Evolutionary conservation across 257 asterid species (phyloP).

Genomic region (Gentiana straminea): DNA sequence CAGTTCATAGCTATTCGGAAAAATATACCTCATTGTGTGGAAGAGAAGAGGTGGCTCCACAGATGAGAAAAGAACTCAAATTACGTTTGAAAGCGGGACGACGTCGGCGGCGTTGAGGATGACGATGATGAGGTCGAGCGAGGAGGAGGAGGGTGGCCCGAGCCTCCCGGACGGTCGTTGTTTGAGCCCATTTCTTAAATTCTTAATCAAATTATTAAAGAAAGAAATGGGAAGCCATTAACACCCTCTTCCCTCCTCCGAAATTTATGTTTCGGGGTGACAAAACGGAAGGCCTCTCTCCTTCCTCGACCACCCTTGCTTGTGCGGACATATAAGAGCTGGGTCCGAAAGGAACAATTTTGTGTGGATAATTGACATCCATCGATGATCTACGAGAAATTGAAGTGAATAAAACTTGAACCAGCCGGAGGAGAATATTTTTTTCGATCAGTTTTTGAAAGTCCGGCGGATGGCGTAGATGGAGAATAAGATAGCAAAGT

Average conservation of each 20-base stretch:
- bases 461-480: slow-evolving; percentile 17
- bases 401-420: slow-evolving; percentile 86
- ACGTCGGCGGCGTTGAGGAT: background rate
- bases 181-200: slow-evolving; percentile 19
- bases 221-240: background rate
- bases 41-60: slow-evolving; percentile 21
- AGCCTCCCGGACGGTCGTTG: slow-evolving; percentile 17
- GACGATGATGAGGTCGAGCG: background rate
- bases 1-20: too few relatives aligned
- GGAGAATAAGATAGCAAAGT: too few relatives aligned
- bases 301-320: slow-evolving; percentile 80
- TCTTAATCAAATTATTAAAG: background rate
- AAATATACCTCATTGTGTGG: slow-evolving; percentile 16
- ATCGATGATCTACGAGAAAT: slow-evolving; percentile 54
- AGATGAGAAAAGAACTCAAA: slow-evolving; percentile 21
- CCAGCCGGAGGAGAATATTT: slow-evolving; percentile 93
- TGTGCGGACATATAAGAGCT: slow-evolving; percentile 78
- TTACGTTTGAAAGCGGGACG: slow-evolving; percentile 14
- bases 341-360: slow-evolving; percentile 58
- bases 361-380: slow-evolving; percentile 41
- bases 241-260: slow-evolving; percentile 4
- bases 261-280: slow-evolving; percentile 3
- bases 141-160: slow-evolving; percentile 7
- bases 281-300: background rate
- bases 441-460: slow-evolving; percentile 55